Percentiles rank a stretch among this genome's conserved stretches.
Conservation (phyloP, 2,329 filamentous ascomycete genomes). For the Fusarium sulawesiense region DNA sequence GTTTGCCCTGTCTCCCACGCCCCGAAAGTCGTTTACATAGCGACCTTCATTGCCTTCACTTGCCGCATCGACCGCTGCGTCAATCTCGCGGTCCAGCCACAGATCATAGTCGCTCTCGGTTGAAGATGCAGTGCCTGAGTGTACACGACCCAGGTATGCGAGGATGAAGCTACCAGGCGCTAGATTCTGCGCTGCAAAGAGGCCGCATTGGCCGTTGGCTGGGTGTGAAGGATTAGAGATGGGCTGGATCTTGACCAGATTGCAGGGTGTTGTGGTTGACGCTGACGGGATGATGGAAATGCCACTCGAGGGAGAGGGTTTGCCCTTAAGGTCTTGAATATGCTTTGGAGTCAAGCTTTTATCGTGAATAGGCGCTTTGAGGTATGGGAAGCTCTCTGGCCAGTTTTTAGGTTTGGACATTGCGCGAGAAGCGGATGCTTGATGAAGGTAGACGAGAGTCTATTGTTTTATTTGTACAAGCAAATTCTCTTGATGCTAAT, state of each 20-base stretch:
- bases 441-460: not conserved
- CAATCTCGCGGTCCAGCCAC: conserved; percentile 67
- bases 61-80: conserved; percentile 70
- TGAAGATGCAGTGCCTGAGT: conserved; percentile 53
- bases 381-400: conserved; percentile 65
- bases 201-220: conserved; percentile 67
- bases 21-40: conserved; percentile 75
- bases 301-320: conserved; percentile 36
- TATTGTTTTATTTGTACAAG: not conserved
- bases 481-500: not conserved
- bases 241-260: conserved; percentile 64
- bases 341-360: conserved; percentile 58
- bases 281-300: conserved; percentile 43
- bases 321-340: conserved; percentile 52
- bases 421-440: not conserved
- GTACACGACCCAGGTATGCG: conserved; percentile 71
- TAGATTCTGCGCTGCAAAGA: conserved; percentile 68
- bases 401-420: conserved; percentile 66
- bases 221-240: conserved; percentile 66
- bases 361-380: conserved; percentile 62
- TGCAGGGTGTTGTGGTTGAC: conserved; percentile 57
- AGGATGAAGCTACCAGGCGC: conserved; percentile 67
- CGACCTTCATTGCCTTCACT: conserved; percentile 70
- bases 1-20: conserved; percentile 64
- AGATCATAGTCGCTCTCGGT: conserved; percentile 69